Percentiles rank a stretch among this genome's conserved stretches.
These are phyloP conservation scores for Populus davidiana DNA, from an alignment of 345 rosid species.

Conservation along the genomic window DNA sequence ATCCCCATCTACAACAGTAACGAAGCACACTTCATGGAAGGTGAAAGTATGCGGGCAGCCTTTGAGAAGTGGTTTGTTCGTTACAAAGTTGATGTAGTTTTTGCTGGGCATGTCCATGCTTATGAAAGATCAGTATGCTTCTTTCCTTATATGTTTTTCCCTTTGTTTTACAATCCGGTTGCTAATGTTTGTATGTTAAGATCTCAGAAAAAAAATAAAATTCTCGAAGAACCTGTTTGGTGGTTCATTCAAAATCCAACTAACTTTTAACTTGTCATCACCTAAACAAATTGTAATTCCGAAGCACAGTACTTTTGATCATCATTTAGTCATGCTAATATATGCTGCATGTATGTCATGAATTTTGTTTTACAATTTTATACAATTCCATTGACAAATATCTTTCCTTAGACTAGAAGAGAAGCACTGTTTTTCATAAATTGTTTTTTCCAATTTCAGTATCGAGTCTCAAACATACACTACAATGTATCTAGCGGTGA, in stretches of 20 bases:
- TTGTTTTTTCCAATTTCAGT: slow-evolving; percentile 36
- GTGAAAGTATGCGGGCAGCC: slow-evolving; percentile 85
- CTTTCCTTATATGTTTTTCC: slow-evolving; percentile 4
- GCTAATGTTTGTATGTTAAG: neutral
- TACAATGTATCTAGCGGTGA: slow-evolving; percentile 70
- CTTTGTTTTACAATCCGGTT: neutral
- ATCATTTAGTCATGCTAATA: neutral
- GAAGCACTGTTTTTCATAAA: neutral
- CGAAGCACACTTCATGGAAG: slow-evolving; percentile 90
- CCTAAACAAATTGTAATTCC: neutral
- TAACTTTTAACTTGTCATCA: neutral
- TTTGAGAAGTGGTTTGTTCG: slow-evolving; percentile 72
- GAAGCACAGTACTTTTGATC: neutral
- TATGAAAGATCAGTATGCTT: slow-evolving; percentile 92
- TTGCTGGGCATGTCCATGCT: slow-evolving; percentile 98
- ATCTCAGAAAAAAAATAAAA: neutral
- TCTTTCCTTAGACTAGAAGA: neutral
- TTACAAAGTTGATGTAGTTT: slow-evolving; percentile 69
- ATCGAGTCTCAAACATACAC: slow-evolving; percentile 74
- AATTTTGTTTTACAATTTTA: neutral
- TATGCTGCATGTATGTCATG: neutral
- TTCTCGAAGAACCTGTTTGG: neutral
- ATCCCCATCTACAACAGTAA: slow-evolving; percentile 79
- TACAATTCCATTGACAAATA: neutral
- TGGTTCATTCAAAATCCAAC: neutral